These are phyloP conservation scores for Verticillium isaacii DNA, from an alignment of 2,329 filamentous ascomycete genomes.

Conservation along the genomic window DNA sequence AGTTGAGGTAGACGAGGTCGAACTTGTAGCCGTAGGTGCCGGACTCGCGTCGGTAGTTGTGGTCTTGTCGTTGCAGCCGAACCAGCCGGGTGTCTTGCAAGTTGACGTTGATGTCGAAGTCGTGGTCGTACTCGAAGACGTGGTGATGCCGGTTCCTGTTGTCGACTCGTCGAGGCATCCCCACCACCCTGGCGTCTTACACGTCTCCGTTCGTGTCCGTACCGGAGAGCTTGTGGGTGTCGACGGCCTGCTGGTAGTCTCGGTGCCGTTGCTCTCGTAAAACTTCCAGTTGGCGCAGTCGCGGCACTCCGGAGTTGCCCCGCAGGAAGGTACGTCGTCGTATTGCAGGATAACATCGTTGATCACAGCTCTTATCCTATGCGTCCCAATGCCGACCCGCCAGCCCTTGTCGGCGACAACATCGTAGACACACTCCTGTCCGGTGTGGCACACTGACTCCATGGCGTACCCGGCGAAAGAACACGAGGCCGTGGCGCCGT, in stretches of 20 bases:
- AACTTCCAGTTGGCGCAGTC: slow-evolving; percentile 95
- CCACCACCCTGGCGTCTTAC: slow-evolving; percentile 91
- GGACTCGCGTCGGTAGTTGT: slow-evolving; percentile 23
- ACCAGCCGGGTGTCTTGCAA: slow-evolving; percentile 61
- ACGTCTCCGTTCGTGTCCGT: slow-evolving; percentile 73
- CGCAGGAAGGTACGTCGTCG: slow-evolving; percentile 72
- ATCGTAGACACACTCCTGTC: slow-evolving; percentile 84
- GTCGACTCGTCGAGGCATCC: slow-evolving; percentile 68
- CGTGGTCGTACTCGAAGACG: slow-evolving; percentile 40
- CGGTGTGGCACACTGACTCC: slow-evolving; percentile 89
- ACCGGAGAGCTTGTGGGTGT: slow-evolving; percentile 52
- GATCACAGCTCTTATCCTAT: slow-evolving; percentile 86
- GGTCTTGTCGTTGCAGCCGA: slow-evolving; percentile 56
- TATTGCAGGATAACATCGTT: slow-evolving; percentile 82
- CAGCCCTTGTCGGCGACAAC: slow-evolving; percentile 89
- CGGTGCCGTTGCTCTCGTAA: slow-evolving; percentile 86
- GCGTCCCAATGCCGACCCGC: slow-evolving; percentile 85
- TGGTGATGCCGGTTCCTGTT: slow-evolving; percentile 29
- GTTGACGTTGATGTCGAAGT: slow-evolving; percentile 46
- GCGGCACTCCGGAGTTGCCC: slow-evolving; percentile 70
- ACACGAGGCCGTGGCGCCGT: slow-evolving; percentile 82
- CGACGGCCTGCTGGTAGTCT: slow-evolving; percentile 61
- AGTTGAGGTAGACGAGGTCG: slow-evolving; percentile 17
- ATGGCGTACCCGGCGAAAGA: slow-evolving; percentile 90
- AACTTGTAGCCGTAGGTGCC: slow-evolving; percentile 17